Evolutionary conservation across 108 stramenopile species (phyloP), one percentile per base, ranked within the genome.

Genomic region (Bacterosira constricta): DNA sequence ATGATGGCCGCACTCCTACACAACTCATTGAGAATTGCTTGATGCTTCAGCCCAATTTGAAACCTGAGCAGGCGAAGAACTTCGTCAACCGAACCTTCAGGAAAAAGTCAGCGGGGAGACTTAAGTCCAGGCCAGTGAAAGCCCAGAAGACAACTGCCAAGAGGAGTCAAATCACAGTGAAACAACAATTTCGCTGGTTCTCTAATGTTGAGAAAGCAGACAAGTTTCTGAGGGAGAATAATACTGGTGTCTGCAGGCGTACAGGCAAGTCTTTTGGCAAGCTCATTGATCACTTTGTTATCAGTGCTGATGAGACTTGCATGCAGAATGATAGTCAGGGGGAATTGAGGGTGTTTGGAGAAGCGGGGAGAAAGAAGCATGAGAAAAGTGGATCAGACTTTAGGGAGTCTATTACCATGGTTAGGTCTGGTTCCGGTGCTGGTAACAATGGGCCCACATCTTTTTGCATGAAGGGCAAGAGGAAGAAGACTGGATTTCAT

Each of bases 211-310:
- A 61, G 13, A 42, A 36, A n/a, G 31, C 34, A 20, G 13, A 15
- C 35, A 15, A 2, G 3, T 30, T 35, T 13, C 60, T 61, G 13
- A 12, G 60, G 13, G 35, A 32, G 12, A 61, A 71, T 10, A 71
- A 71, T 35, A 71, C 29, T n/a, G 70, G 58, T 17, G 15, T 47
- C 9, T 59, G 70, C 44, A 45, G 11, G 4, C 8, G 26, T 11
- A 62, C 42, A 18, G 60, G 60, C 12, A 71, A 71, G 39, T 30
- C 70, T 13, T 71, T 71, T 60, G 70, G 60, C 11, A 58, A 71
- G 31, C 20, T 64, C 30, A 62, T 62, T 2, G 42, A 50, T 18
- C 61, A 73, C 54, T 73, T 73, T 39, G 15, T 73, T 42, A 21
- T 63, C 30, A 62, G 71, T 6, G 25, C 12, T 1, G 45, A 73